Evolutionary conservation across 495 filamentous ascomycete species (phyloP).

Genomic region (Lasiosphaeris hirsuta): DNA sequence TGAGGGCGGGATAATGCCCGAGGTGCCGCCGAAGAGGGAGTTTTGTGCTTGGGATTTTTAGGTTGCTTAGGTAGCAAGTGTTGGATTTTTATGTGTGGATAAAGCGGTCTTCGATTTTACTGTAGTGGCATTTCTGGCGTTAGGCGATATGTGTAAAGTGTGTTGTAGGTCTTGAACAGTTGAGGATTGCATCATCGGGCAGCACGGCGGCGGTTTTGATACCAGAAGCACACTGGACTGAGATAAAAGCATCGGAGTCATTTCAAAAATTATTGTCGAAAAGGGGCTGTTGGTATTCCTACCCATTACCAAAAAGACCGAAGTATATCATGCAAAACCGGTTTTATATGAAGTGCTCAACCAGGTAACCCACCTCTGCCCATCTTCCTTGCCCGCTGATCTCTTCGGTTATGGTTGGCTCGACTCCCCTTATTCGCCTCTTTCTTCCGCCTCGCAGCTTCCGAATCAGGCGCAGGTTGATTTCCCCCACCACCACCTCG

Average conservation of each 20-base stretch:
- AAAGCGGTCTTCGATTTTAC: too few species aligned
- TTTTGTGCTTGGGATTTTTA: conserved; percentile 71
- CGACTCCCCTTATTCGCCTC: conserved; percentile 61
- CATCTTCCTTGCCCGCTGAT: conserved; percentile 77
- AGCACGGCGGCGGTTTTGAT: too few species aligned
- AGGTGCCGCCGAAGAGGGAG: conserved; percentile 69
- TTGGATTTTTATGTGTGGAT: neutral
- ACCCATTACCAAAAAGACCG: too few species aligned
- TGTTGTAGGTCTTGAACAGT: too few species aligned
- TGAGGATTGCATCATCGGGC: too few species aligned
- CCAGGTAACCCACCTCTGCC: conserved; percentile 58
- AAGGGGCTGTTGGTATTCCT: too few species aligned
- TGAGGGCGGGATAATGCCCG: conserved; percentile 60
- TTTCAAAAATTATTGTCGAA: too few species aligned
- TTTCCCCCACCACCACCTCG: conserved; percentile 50
- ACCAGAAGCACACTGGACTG: too few species aligned
- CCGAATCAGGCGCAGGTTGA: conserved; percentile 54
- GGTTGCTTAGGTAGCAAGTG: neutral
- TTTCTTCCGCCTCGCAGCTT: conserved; percentile 53
- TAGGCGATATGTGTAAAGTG: neutral
- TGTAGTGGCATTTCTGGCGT: neutral
- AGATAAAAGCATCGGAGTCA: too few species aligned
- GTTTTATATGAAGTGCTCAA: neutral
- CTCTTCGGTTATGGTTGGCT: conserved; percentile 64
- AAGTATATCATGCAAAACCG: too few species aligned